Conservation (phyloP, 352 stramenopile genomes). For the Phytophthora brassicae region DNA sequence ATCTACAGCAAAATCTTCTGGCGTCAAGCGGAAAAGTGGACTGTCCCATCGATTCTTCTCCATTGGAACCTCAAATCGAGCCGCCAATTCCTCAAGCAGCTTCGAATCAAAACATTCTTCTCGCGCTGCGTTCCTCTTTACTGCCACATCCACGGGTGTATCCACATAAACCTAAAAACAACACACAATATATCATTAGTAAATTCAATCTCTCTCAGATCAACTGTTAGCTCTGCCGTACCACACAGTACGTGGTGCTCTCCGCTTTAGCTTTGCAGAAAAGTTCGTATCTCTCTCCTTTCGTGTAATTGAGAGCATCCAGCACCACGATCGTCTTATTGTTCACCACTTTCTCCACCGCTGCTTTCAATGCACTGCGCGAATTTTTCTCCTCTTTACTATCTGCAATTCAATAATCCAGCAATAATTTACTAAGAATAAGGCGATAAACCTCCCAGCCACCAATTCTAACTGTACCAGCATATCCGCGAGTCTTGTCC, state of each 20-base stretch:
- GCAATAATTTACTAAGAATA: not conserved
- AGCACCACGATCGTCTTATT: conserved; percentile 86
- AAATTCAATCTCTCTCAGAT: not conserved
- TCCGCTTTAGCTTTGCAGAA: conserved; percentile 93
- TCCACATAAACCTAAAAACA: conserved; percentile 62
- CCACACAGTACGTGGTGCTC: conserved; percentile 90
- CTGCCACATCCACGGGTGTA: conserved; percentile 56
- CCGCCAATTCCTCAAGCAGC: conserved; percentile 83
- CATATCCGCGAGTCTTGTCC: conserved; percentile 56
- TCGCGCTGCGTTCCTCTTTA: conserved; percentile 53
- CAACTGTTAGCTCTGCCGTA: conserved; percentile 10
- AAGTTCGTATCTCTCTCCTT: conserved; percentile 94
- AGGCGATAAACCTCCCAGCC: conserved; percentile 7
- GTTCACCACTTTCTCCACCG: conserved; percentile 65
- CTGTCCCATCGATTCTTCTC: conserved; percentile 95
- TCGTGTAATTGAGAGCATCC: conserved; percentile 95
- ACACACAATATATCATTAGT: not conserved
- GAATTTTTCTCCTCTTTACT: conserved; percentile 67
- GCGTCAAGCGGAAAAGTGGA: conserved; percentile 78
- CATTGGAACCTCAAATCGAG: conserved; percentile 89
- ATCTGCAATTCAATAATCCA: conserved; percentile 33
- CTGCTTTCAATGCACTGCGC: conserved; percentile 62
- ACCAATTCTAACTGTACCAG: conserved; percentile 36
- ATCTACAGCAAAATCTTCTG: conserved; percentile 39
- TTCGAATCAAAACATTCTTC: conserved; percentile 46